phyloP scores from a whole-genome alignment of 305 asterid species.

The Rubia tinctorum region DNA sequence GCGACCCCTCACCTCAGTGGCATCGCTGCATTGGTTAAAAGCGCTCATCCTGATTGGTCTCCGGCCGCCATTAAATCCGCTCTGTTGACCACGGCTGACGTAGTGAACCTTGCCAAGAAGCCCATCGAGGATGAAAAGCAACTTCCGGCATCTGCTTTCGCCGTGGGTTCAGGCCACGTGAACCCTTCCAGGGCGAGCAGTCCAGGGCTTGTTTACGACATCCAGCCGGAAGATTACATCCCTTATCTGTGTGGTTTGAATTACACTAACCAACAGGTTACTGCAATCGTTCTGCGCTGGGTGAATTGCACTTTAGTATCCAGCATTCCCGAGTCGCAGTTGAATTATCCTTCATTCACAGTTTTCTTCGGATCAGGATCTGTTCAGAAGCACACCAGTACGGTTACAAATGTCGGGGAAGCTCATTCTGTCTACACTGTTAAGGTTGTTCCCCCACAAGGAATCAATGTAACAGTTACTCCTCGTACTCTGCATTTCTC shows the following conservation, averaged over 20 bases:
- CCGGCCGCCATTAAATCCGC: constrained; percentile 64
- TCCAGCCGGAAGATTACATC: constrained; percentile 25
- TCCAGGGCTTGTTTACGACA: constrained; percentile 53
- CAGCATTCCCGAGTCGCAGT: constrained; percentile 30
- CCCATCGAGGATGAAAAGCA: constrained; percentile 49
- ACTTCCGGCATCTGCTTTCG: constrained; percentile 20
- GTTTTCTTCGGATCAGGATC: constrained; percentile 6
- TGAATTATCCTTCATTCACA: constrained; percentile 50
- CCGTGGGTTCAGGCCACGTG: constrained; percentile 53
- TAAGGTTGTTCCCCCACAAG: constrained; percentile 26
- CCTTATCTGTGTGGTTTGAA: too few species aligned
- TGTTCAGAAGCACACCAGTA: constrained; percentile 35
- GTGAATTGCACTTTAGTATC: constrained; percentile 28
- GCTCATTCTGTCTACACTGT: constrained; percentile 25
- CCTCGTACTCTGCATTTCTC: constrained; percentile 26
- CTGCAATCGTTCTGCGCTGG: constrained; percentile 20
- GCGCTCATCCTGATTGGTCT: constrained; percentile 59
- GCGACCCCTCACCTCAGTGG: constrained; percentile 70
- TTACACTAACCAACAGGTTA: constrained; percentile 27
- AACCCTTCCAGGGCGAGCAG: constrained; percentile 40
- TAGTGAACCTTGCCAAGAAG: constrained; percentile 23
- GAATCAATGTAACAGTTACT: constrained; percentile 23
- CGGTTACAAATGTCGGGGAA: constrained; percentile 43
- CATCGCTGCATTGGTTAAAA: constrained; percentile 52
- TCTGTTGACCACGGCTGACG: constrained; percentile 56